Evolutionary conservation across 257 asterid genomes (phyloP).

Genomic region (Solanum arcanum): DNA sequence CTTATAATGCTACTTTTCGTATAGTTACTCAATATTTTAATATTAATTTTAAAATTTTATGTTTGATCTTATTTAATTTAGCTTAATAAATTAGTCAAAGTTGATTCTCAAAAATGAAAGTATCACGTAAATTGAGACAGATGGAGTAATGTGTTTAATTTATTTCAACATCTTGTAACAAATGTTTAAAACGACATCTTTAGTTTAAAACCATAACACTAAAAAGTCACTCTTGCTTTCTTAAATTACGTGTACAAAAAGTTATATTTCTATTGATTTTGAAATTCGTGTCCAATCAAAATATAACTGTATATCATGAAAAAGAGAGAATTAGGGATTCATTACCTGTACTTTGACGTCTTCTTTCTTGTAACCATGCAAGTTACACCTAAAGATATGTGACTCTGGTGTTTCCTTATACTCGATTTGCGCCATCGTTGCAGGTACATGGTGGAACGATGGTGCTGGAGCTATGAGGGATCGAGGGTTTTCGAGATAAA

Average conservation of each 20-base stretch:
- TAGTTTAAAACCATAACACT: neutral
- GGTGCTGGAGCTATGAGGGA: neutral
- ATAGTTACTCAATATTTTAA: neutral
- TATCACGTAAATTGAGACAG: neutral
- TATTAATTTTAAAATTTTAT: neutral
- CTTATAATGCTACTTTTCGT: neutral
- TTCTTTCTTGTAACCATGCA: slow-evolving; percentile 27
- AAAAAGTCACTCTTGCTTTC: neutral
- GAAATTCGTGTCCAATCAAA: neutral
- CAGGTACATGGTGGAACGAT: neutral
- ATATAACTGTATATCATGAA: neutral
- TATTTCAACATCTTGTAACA: neutral
- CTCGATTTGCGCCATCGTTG: neutral
- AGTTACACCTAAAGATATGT: slow-evolving; percentile 16
- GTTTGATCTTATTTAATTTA: neutral
- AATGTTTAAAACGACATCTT: neutral
- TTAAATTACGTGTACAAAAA: neutral
- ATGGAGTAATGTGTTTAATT: neutral
- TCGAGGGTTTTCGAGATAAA: neutral
- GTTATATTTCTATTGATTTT: neutral
- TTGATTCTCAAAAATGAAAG: neutral
- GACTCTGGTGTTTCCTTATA: slow-evolving; percentile 32
- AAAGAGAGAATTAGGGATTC: neutral
- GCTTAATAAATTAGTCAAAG: neutral
- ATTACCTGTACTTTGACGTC: slow-evolving; percentile 30